Evolutionary conservation across 495 filamentous ascomycete species (phyloP), one percentile per base, ranked within the genome.

Genomic region (Rhizodiscina lignyota): DNA sequence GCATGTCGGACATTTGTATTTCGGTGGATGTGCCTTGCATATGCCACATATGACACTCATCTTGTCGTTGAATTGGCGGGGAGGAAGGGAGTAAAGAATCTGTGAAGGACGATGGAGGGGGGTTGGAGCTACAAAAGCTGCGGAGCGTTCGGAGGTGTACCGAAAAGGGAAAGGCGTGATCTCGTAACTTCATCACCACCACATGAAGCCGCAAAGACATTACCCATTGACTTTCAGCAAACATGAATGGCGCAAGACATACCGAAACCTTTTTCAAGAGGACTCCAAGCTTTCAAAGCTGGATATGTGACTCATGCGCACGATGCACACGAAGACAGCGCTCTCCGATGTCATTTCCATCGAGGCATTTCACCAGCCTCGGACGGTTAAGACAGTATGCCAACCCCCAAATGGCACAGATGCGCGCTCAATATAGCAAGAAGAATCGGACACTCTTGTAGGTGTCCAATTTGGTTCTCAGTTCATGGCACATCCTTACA

Each of bases 371-470:
- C 15, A 55, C 53, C 28, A 47, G 48, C 2, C 45, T 48, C 3
- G 36, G 28, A 16, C 32, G 45, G 18, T 15, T 37, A 2, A 32
- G 36, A 15, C 49, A 52, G 44, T 40, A 35, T 31, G 40, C 39
- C 1, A 52, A 58, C 6, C 63, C 64, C 15, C 61, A 53, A 18
- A 72, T 74, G 68, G 67, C 67, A 12, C 51, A 61, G 35, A 44
- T 76, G 53, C 58, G 56, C 15, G 64, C 63, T 35, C 59, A 63
- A 13, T 78, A 74, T 36, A 64, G 55, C 33, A 52, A 58, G 47
- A 66, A 60, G 60, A 82, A 82, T 48, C 53, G 48, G 22, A 68
- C 68, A 21, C 70, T 65, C 11, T 58, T 72, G 61, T 76, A 68
- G 38, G 53, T 44, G 22, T n/a, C n/a, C n/a, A n/a, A n/a, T 29